Base-by-base conservation (phyloP, 2,329 filamentous ascomycete species). In the Aspergillus tubingensis region DNA sequence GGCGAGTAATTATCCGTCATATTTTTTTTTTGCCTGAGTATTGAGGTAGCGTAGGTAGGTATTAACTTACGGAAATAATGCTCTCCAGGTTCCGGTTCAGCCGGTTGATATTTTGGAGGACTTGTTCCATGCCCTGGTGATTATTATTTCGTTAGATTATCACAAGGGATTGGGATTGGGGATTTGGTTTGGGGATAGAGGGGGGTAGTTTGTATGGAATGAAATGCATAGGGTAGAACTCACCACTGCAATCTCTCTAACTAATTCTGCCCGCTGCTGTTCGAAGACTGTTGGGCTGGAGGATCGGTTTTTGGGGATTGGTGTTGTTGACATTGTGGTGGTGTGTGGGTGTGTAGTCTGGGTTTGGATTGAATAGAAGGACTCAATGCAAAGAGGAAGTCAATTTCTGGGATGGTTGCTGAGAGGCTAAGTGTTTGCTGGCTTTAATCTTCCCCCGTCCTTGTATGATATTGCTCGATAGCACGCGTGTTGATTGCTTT, bases 61-160 rank as follows among this genome's bases (percentile, higher is more conserved):
- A 7, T 32, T 11, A 11, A n/a, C 86, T 51, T 80, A 94, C 94
- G 50, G 92, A 88, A 61, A 96, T 93, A 19, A 98, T 90, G 58
- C 92, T 91, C 77, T 99, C 94, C 17, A 99, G 81, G 41, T 90
- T 94, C 36, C 94, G 88, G 76, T 98, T 99, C 61, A 99, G 80
- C 70, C 93, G 93, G 79, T 98, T 99, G 77, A 98, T 92, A 72
- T 96, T 97, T 70, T 93, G 91, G 8, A 99, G 88, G 61, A 96
- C 92, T 70, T 95, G 88, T 71, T 98, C 95, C 74, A 99, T 82
- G 62, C 82, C 83, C 85, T 87, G 5, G 4, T 21, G 8, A 21
- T 62, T 58, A 21, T 62, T 58, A 56, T 17, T 8, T 61, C 23
- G 19, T 47, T 11, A 32, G 32, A 13, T 36, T 30, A 13, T 36